A percentile compares a stretch with the other conserved stretches of the same genome.
These are phyloP conservation scores for Arbutus unedo DNA, from an alignment of 148 eudicot species.

Conservation along the genomic window DNA sequence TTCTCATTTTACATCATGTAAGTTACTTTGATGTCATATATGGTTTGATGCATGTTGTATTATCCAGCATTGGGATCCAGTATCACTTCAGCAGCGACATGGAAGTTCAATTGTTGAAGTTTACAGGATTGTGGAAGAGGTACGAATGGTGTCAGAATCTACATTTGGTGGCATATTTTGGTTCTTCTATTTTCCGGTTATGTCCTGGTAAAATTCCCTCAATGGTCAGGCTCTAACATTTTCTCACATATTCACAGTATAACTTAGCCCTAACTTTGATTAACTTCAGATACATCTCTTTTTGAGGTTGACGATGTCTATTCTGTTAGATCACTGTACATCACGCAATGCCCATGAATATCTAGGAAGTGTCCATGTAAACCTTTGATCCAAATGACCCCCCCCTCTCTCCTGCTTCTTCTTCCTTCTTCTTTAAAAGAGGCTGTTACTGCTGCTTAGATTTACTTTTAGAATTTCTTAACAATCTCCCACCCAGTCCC, in stretches of 20 bases:
- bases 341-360: background rate
- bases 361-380: background rate
- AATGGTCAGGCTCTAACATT: background rate
- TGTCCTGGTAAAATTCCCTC: background rate
- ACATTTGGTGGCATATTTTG: slow-evolving; percentile 6
- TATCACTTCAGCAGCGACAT: slow-evolving; percentile 93
- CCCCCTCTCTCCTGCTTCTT: background rate
- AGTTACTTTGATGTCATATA: slow-evolving; percentile 3
- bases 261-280: background rate
- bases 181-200: slow-evolving; percentile 4
- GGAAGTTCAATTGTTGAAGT: slow-evolving; percentile 99
- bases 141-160: slow-evolving; percentile 23
- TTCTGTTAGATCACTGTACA: background rate
- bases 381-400: background rate
- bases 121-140: slow-evolving; percentile 98
- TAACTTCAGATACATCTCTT: background rate
- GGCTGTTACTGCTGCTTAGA: background rate
- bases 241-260: background rate
- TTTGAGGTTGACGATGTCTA: background rate
- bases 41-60: slow-evolving; percentile 10
- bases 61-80: slow-evolving; percentile 78
- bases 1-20: background rate
- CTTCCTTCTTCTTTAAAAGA: background rate
- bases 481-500: background rate
- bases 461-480: background rate